Conservation (phyloP, 257 asterid genomes). For the Galeopsis tetrahit region DNA sequence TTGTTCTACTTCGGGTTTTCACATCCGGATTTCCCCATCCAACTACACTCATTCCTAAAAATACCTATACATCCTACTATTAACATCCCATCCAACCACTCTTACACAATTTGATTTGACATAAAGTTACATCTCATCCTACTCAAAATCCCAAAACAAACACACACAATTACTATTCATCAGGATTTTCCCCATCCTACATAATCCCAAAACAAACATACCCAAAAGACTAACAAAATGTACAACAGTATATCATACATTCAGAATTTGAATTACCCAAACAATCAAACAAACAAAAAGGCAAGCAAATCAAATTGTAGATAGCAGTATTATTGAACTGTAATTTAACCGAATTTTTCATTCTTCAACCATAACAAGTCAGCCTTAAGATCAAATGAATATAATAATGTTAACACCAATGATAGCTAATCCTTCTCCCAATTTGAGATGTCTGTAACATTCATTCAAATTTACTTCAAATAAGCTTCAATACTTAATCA, state of each 20-base stretch:
- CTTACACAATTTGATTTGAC: too few species aligned
- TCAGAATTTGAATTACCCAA: not conserved
- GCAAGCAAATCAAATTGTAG: not conserved
- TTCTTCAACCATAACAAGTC: conserved; percentile 25
- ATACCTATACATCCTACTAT: too few species aligned
- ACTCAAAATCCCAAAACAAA: too few species aligned
- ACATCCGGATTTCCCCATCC: too few species aligned
- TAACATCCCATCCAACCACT: too few species aligned
- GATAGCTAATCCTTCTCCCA: conserved; percentile 21
- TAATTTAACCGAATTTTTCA: conserved; percentile 19
- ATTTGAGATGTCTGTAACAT: conserved; percentile 26
- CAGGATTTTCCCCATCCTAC: too few species aligned
- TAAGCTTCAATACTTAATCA: conserved; percentile 60
- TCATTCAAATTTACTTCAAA: conserved; percentile 35
- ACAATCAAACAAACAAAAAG: not conserved
- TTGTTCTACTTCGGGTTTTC: too few species aligned
- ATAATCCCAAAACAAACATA: too few species aligned
- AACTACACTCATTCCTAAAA: too few species aligned
- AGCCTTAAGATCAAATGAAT: conserved; percentile 22
- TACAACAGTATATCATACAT: not conserved
- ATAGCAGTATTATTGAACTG: not conserved
- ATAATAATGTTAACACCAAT: conserved; percentile 9
- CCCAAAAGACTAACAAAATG: not conserved
- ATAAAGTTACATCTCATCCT: too few species aligned
- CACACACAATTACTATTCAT: too few species aligned